Conservation (phyloP, 352 stramenopile genomes). For the Pythium biforme region DNA sequence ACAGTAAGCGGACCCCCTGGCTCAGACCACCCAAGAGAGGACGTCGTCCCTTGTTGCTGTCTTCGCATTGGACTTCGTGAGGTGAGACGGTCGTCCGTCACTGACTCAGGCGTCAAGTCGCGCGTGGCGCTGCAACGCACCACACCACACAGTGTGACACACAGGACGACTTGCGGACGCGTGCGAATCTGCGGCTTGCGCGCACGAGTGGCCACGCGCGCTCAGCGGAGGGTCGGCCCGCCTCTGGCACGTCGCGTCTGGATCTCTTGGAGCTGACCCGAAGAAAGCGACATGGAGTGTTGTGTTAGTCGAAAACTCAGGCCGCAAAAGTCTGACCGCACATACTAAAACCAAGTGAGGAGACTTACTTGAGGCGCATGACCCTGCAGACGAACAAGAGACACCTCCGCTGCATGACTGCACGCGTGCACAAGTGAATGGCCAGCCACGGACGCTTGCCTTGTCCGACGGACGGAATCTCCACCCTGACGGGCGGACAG, state of each 20-base stretch:
- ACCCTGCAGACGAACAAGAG: conserved; percentile 13
- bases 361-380: not conserved
- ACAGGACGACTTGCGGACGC: not conserved
- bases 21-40: not conserved
- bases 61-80: not conserved
- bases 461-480: not conserved
- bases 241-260: conserved; percentile 10
- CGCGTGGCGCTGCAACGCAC: conserved; percentile 3
- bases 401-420: not conserved
- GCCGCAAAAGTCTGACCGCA: conserved; percentile 21
- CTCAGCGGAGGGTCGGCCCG: not conserved
- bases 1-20: too few species aligned
- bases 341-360: conserved; percentile 14
- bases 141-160: not conserved
- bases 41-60: too few species aligned
- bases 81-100: not conserved
- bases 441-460: not conserved
- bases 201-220: conserved; percentile 12
- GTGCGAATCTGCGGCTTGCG: conserved; percentile 4
- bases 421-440: not conserved
- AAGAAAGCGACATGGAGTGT: conserved; percentile 18
- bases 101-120: not conserved
- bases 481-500: too few species aligned
- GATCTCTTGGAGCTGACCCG: conserved; percentile 3
- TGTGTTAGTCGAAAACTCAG: conserved; percentile 31